Base-by-base conservation (phyloP, 805 yeast genomes). In the Isabelozyma gotoi region DNA sequence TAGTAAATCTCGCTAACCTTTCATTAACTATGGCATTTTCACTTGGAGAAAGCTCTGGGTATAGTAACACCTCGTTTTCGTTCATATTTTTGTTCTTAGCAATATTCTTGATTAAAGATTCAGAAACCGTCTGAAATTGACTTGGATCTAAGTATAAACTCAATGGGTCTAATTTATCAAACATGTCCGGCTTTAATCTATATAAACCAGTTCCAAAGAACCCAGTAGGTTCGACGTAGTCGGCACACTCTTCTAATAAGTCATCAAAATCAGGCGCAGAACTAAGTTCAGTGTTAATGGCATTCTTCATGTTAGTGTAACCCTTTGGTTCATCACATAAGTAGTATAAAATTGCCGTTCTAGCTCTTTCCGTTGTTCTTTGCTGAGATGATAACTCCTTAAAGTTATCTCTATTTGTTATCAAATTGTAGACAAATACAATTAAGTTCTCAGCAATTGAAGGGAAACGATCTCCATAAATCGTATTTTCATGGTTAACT, bases 131-230 rank as follows among this genome's bases (percentile, higher is more conserved):
- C 47, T 80, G 82, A 37, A 76, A 69, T 46, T 81, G 77, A 32
- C 65, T 60, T 4, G 68, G 72, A 33, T 77, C 81, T 44, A 74
- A 62, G 47, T 68, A 67, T 15, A 76, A 53, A 50, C 73, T 74
- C 46, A 82, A 61, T 2, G 88, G 88, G 59, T 92, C 94, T 35
- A 91, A 77, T 19, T 74, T 67, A 1, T 67, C 70, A 43, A 65
- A 73, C 20, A 67, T 65, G 39, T 80, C 74, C 2, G 77, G 73
- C 55, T 86, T 89, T 46, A 94, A 71, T 19, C 80, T 70, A 62
- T 86, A 92, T 19, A 77, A 59, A 2, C 96, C 88, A 17, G 74
- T 63, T 49, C 85, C 85, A 18, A 75, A 61, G 15, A 75, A 51
- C 3, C 82, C 79, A 4, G 75, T 65, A 2, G 95, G 94, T 1